Evolutionary conservation across 257 asterid genomes (phyloP).

Genomic region (Voacanga thouarsii): DNA sequence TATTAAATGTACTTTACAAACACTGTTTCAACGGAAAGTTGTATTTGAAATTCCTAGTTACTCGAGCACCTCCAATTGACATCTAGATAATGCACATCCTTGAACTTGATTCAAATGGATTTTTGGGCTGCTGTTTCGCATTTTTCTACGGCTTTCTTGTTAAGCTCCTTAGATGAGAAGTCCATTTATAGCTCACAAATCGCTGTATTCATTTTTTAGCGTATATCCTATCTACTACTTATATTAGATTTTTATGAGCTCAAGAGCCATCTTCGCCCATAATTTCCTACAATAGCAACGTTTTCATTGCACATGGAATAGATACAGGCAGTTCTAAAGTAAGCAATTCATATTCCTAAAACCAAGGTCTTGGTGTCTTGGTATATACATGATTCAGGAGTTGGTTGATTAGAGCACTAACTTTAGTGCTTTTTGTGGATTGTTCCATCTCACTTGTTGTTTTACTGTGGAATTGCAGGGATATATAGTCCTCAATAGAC

Average conservation of each 20-base stretch:
- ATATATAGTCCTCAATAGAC: slow-evolving; percentile 91
- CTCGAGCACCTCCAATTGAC: no score
- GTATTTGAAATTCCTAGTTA: background rate
- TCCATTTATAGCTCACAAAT: background rate
- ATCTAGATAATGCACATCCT: background rate
- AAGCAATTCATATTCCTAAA: background rate
- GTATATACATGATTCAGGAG: background rate
- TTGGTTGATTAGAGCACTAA: background rate
- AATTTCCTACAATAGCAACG: background rate
- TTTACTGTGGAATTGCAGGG: slow-evolving; percentile 55
- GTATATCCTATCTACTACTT: no score
- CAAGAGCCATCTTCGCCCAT: background rate
- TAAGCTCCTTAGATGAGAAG: background rate
- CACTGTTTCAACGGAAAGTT: background rate
- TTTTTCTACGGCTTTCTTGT: background rate
- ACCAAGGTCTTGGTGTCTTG: background rate
- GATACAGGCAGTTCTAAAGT: background rate
- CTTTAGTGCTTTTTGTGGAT: slow-evolving; percentile 11
- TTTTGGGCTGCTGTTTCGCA: background rate
- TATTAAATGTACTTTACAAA: background rate
- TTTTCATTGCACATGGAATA: background rate
- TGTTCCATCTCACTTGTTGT: slow-evolving; percentile 16
- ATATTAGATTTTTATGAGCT: background rate
- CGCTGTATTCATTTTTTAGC: no score
- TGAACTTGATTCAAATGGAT: background rate